Base-by-base conservation (phyloP, 352 stramenopile genomes). In the Phytophthora uliginosa region DNA sequence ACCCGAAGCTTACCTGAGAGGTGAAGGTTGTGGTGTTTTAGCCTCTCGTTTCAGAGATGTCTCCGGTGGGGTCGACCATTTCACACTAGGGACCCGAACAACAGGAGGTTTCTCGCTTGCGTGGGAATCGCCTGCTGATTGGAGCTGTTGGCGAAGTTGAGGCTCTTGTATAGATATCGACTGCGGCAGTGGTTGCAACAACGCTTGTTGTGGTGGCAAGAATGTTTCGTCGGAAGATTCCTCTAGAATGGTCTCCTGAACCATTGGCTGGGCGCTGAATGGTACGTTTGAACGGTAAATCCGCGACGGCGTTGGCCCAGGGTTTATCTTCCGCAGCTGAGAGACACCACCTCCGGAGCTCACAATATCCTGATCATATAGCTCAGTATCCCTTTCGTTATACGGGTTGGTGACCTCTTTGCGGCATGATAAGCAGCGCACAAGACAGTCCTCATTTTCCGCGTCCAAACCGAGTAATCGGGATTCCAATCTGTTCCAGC, bases 341-440 rank as follows among this genome's bases (percentile, higher is more conserved):
- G 68, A 67, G 31, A 38, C 24, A 15, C 54, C 63, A 36, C 60
- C 42, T 7, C 57, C 54, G 7, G 53, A 48, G 5, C 45, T 66
- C 12, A 24, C 48, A 15, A 74, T 61, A 18, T 74, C 78, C 15
- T 78, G 59, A 0, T 78, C 79, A 0, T 80, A 77, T 12, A 10
- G 51, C 31, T 67, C 33, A 15, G 38, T 31, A 4, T 62, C 62
- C 2, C 67, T 66, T 7, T 86, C 77, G 18, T 52, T 50, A 3
- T 70, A 28, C 3, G 64, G 28, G 13, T 78, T 76, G 6, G 68
- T 48, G 7, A 93, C 76, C 60, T 93, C 86, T 66, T 92, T 93
- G 52, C 85, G 86, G 59, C 86, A 93, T 33, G 86, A 92, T 13
- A 93, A 69, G 36, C 86, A 92, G 0, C 86, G 86, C 28, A 93